Base-by-base conservation (phyloP, 108 stramenopile genomes). In the Parietichytrium sp. region DNA sequence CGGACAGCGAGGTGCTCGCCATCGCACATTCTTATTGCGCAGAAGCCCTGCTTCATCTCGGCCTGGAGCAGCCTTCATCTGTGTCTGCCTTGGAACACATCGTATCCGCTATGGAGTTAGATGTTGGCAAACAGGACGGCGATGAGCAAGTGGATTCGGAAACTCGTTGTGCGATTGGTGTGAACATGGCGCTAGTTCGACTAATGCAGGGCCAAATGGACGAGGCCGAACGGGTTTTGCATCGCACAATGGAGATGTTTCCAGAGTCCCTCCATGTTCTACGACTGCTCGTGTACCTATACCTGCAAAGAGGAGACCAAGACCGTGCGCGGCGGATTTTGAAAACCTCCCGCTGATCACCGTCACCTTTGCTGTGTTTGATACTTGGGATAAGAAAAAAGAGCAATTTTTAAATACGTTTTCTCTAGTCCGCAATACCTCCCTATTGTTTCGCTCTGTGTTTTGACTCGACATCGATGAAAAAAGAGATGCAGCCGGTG, bases 261-360 rank as follows among this genome's bases (percentile, higher is more conserved):
- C 61, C 61, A 45, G 61, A 72, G 1, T 72, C 45, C 25, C 23
- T 42, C 38, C 61, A 72, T 25, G 61, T 42, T 2, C 36, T 72
- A 42, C 61, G 61, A n/a, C 33, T 72, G 61, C 42, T 72, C 38
- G 61, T 72, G 33, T 72, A 72, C 33, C 61, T 72, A 6, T 72
- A 42, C 3, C 20, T 72, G 1, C 45, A 8, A 33, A 33, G 61
- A 33, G 61, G 61, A n/a, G 61, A 72, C 38, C 61, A 72, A n/a
- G 61, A 72, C 61, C 29, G 61, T 12, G 61, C 61, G 2, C 61
- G 61, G 10, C 29, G 61, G 33, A 2, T 72, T 0, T 42, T 72
- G 23, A 72, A 72, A 38, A 72, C 61, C 4, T 72, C 61, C 6
- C 29, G 61, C n/a, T 72, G n/a, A n/a, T n/a, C n/a, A n/a, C n/a